Base-by-base conservation (phyloP, 306 rosid species). In the Aeschynomene evenia region DNA sequence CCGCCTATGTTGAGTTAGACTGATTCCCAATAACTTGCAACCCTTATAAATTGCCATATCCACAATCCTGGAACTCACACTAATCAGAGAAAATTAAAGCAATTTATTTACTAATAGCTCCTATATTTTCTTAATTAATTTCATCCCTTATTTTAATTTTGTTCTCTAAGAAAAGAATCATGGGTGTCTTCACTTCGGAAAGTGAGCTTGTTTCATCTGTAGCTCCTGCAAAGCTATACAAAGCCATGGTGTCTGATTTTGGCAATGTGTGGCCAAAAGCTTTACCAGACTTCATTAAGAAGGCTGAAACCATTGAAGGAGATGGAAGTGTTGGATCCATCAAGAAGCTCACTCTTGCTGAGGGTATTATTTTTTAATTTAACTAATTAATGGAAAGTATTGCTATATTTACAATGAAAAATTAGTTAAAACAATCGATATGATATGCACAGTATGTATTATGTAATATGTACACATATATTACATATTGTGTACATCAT, bases 301-400 rank as follows among this genome's bases (percentile, higher is more conserved):
- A 62, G 50, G 12, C 36, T 6, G 86, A 86, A 48, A 22, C 66
- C n/a, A 7, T 84, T 22, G 71, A 80, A 65, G 87, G 87, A 57
- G 52, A 84, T 37, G 85, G 89, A 4, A 83, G 83, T 0, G 72
- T 77, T 0, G 88, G 89, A 73, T 53, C 84, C 52, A 76, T 83
- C 48, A 78, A 76, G 71, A 68, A 78, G 54, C 33, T 77, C 45
- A 57, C 49, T 68, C 68, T 79, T 11, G 50, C 36, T 14, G 59
- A 73, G 10, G 80, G 85, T 79, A 28, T 50, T 8, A n/a, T n/a
- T n/a, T n/a, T n/a, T n/a, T n/a, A n/a, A n/a, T 53, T 37, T 52
- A 34, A 21, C 16, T 67, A 33, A 33, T 33, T 28, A 28, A 28
- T 28, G 31, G n/a, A n/a, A n/a, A n/a, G n/a, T n/a, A n/a, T n/a